These are phyloP conservation scores for Penicillium verhagenii DNA, from an alignment of 495 filamentous ascomycete species.

Conservation along the genomic window DNA sequence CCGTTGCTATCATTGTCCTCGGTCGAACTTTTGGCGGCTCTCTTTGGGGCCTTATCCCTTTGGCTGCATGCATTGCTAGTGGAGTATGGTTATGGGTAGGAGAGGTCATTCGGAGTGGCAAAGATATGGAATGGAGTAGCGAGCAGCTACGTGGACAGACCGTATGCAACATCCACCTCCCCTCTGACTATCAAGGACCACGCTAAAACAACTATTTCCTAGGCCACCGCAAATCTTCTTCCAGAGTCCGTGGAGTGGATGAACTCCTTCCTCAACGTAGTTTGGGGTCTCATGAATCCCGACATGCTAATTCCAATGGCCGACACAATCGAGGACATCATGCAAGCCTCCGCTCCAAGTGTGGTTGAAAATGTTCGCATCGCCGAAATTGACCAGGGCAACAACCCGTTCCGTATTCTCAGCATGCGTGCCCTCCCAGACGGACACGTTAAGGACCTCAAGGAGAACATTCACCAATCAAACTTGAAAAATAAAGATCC, in stretches of 20 bases:
- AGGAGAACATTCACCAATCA: constrained; percentile 71
- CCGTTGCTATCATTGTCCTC: constrained; percentile 69
- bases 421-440: constrained; percentile 87
- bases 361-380: constrained; percentile 92
- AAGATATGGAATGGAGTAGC: constrained; percentile 83
- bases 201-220: constrained; percentile 16
- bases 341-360: constrained; percentile 89
- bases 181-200: not conserved
- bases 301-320: constrained; percentile 82
- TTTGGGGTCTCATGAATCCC: constrained; percentile 89
- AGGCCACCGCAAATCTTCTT: constrained; percentile 79
- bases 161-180: constrained; percentile 48
- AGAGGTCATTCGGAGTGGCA: constrained; percentile 75
- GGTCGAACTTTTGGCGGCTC: constrained; percentile 78
- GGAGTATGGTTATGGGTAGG: constrained; percentile 87
- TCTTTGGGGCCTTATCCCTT: constrained; percentile 70
- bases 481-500: constrained; percentile 81
- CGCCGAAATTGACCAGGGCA: constrained; percentile 93
- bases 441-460: constrained; percentile 72
- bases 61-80: constrained; percentile 64
- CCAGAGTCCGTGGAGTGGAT: constrained; percentile 96
- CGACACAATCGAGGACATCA: constrained; percentile 83
- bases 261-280: constrained; percentile 76
- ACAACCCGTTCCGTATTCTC: constrained; percentile 85
- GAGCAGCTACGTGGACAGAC: constrained; percentile 82